Base-by-base conservation (phyloP, 2,329 filamentous ascomycete genomes). In the Aspergillus latus region DNA sequence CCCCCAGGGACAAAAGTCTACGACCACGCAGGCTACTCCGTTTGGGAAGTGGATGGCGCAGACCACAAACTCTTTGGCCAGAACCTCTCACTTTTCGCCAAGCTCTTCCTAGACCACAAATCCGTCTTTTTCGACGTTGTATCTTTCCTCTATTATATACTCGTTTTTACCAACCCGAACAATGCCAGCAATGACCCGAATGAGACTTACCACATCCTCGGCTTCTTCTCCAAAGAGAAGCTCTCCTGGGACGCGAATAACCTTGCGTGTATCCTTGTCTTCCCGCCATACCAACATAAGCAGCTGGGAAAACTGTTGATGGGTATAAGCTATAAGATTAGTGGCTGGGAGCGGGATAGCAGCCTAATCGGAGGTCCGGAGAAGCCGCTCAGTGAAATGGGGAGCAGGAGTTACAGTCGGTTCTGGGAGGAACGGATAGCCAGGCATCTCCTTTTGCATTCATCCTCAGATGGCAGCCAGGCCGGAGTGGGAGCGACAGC, bases 151-250 rank as follows among this genome's bases (percentile, higher is more conserved):
- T 99, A 96, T 80, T 97, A 96, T 72, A 83, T 96, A 4, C 85
- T 97, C 52, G 88, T 94, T 44, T 88, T 92, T 68, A 88, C 86
- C 7, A 78, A 83, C 64, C 80, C 80, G 0, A 48, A 47, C 21
- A 47, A 4, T 21, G 39, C 4, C 10, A 7, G 34, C 44, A 21
- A 67, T 2, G 68, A 78, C 67, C 62, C 71, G 29, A 32, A 49
- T 47, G 56, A 71, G 48, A 64, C 68, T 56, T 68, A 74, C 64
- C 85, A 88, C 68, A 87, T 97, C 30, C 84, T 93, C 1, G 94
- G 94, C n/a, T 97, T 97, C 81, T 99, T 97, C 78, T 95, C 90
- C 61, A 97, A 99, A 72, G 94, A 99, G 74, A 97, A 97, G 73
- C 89, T 97, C 80, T 96, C 91, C 3, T 99, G 94, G 93, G 94